Evolutionary conservation across 1,139 yeast species (phyloP).

Genomic region (Taphrina betulina): DNA sequence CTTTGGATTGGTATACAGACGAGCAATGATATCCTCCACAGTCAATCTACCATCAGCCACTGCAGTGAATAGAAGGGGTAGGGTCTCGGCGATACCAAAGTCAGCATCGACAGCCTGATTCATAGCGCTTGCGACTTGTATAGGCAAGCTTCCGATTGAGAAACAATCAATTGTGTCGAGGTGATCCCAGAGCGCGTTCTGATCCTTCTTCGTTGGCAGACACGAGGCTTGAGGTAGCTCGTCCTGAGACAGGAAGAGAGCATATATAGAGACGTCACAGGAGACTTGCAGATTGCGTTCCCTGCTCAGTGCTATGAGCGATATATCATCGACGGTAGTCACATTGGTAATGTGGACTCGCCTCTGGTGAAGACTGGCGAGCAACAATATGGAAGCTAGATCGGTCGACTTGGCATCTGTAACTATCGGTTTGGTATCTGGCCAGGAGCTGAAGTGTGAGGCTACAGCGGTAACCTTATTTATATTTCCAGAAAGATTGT

Average conservation of each 20-base stretch:
- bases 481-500: conserved; percentile 59
- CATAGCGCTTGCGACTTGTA: conserved; percentile 63
- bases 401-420: conserved; percentile 92
- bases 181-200: conserved; percentile 76
- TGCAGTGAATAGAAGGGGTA: conserved; percentile 80
- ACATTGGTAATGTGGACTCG: conserved; percentile 88
- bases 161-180: conserved; percentile 76
- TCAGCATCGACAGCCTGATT: conserved; percentile 66
- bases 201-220: conserved; percentile 80
- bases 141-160: conserved; percentile 80
- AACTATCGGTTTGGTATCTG: conserved; percentile 74
- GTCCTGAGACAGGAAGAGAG: conserved; percentile 71
- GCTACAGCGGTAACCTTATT: conserved; percentile 74
- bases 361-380: conserved; percentile 85
- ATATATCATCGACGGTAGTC: conserved; percentile 74
- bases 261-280: conserved; percentile 81
- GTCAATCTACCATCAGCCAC: conserved; percentile 72
- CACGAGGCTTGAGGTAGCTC: conserved; percentile 68
- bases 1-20: conserved; percentile 80
- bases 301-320: conserved; percentile 81
- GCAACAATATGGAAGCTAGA: conserved; percentile 80
- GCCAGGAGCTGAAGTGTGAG: conserved; percentile 81
- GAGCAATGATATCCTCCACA: conserved; percentile 65
- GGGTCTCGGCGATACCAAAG: conserved; percentile 72
- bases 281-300: conserved; percentile 78